Evolutionary conservation across 371 early-diverging fungal genomes (phyloP), one percentile per base, ranked within the genome.

Genomic region (Mortierella sp.): DNA sequence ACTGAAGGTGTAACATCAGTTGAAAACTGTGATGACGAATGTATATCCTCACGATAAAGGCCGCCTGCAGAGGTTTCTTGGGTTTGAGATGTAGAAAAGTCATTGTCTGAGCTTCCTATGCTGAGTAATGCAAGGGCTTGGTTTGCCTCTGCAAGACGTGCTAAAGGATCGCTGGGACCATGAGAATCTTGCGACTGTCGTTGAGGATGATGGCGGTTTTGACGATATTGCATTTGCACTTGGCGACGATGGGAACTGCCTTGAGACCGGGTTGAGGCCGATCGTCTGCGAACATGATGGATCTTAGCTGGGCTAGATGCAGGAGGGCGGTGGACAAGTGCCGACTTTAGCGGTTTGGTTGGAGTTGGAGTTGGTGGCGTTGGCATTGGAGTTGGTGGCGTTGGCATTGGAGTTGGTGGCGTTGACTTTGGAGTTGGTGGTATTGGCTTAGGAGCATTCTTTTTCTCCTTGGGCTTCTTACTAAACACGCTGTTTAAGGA

Each of bases 311-410:
- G 0, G 1, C 62, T 52, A 4, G 48, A n/a, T 28, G 40, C 32
- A 1, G 72, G 52, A 22, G 67, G 10, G 10, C 82, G 76, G 28
- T 69, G 76, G n/a, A 69, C 75, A 38, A 79, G 72, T 6, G 76
- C 82, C 3, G 82, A 72, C 45, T 72, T 76, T 11, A 81, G 62
- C 2, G 82, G 82, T n/a, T 81, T 75, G n/a, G 73, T 52, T 3
- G 76, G 69, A 9, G n/a, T n/a, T n/a, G n/a, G n/a, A n/a, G n/a
- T n/a, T n/a, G n/a, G n/a, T n/a, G n/a, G n/a, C n/a, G n/a, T n/a
- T n/a, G n/a, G n/a, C n/a, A n/a, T n/a, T n/a, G n/a, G n/a, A n/a
- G 58, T 19, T 28, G 60, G 38, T 10, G 58, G 57, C 8, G 58
- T 65, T 13, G 65, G 61, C 33, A 41, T 52, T 3, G 76, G 69